Evolutionary conservation across 306 rosid genomes (phyloP).

Genomic region (Casuarina glauca): DNA sequence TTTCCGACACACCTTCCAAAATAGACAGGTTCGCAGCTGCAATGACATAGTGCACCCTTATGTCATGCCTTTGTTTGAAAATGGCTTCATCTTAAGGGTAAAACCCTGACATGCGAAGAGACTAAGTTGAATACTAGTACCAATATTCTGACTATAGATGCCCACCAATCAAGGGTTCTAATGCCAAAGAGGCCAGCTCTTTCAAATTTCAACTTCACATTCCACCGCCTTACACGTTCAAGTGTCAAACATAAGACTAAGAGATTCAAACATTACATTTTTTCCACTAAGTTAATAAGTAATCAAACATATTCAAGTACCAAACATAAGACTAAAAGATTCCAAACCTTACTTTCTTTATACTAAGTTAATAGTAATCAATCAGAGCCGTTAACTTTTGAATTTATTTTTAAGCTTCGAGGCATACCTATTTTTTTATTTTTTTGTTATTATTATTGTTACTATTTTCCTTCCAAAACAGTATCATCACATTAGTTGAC

Average conservation of each 20-base stretch:
- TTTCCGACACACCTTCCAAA: background rate
- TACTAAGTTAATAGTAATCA: background rate
- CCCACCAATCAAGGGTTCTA: constrained; percentile 9
- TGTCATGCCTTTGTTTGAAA: too few species aligned
- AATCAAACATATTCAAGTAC: too few species aligned
- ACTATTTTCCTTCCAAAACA: constrained; percentile 13
- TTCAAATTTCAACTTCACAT: constrained; percentile 37
- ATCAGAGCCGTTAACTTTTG: constrained; percentile 8
- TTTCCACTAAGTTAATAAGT: too few species aligned
- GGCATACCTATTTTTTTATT: background rate
- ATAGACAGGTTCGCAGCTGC: background rate
- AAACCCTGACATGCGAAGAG: background rate
- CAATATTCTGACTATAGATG: constrained; percentile 8
- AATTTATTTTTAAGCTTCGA: constrained; percentile 10
- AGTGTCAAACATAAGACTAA: too few species aligned
- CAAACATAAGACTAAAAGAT: too few species aligned
- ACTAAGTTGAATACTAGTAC: constrained; percentile 15
- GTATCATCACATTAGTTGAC: constrained; percentile 51
- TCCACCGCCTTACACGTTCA: too few species aligned
- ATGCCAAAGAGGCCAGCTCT: constrained; percentile 14
- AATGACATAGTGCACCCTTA: too few species aligned
- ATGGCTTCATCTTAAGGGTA: background rate
- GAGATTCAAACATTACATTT: too few species aligned
- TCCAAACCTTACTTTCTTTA: too few species aligned
- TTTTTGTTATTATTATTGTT: background rate